Percentiles rank a stretch among this genome's conserved stretches.
Evolutionary conservation across 208 protist species (phyloP).

Genomic region (Wallacemonas sp.): DNA sequence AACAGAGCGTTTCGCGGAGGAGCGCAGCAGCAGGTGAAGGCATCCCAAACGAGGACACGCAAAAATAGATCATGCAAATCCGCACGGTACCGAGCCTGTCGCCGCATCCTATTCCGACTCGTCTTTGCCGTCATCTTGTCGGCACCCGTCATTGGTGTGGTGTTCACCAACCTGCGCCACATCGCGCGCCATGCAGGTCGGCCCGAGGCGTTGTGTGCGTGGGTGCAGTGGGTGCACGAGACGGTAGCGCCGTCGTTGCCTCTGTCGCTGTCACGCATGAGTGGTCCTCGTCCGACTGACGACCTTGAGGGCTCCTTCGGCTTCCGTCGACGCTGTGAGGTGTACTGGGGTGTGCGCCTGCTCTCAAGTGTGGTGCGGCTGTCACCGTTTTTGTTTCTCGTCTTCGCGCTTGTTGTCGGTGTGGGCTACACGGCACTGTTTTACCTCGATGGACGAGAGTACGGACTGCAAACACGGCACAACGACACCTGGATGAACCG

Average conservation of each 20-base stretch:
- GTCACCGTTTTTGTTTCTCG: conserved; percentile 4
- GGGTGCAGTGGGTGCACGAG: neutral
- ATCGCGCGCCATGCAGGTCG: neutral
- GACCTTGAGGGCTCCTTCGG: no score
- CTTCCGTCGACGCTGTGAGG: no score
- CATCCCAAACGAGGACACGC: no score
- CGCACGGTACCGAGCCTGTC: no score
- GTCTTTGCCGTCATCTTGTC: conserved; percentile 1
- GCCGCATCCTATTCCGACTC: no score
- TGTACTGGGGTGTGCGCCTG: neutral
- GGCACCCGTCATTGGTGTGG: conserved; percentile 7
- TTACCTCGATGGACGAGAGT: conserved; percentile 28
- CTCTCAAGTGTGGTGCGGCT: conserved; percentile 3
- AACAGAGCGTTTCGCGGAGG: conserved; percentile 27
- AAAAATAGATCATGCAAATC: no score
- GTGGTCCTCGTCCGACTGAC: no score
- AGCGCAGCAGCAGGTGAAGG: conserved; percentile 4
- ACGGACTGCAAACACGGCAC: conserved; percentile 31
- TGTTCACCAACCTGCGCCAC: neutral
- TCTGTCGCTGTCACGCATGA: neutral
- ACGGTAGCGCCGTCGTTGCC: neutral
- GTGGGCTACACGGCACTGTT: conserved; percentile 23
- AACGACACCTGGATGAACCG: conserved; percentile 21
- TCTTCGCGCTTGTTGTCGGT: neutral
- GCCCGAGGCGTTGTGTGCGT: neutral